These are phyloP conservation scores for Yamadazyma paraphyllophila DNA, from an alignment of 805 yeast genomes.

Conservation along the genomic window DNA sequence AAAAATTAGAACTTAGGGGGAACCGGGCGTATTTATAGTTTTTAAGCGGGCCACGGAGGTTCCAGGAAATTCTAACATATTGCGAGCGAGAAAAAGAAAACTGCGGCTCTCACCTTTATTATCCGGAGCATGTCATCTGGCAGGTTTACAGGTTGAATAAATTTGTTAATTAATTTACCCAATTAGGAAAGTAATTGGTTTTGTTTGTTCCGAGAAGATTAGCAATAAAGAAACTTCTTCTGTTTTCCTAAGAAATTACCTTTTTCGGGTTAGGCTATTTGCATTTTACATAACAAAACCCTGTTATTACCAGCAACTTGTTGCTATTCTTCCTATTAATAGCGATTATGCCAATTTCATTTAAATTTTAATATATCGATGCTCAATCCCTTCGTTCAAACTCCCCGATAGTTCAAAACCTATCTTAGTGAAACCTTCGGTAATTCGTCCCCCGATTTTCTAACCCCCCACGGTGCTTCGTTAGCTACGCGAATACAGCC, in stretches of 20 bases:
- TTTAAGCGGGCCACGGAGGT: slow-evolving; percentile 5
- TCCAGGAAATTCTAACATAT: slow-evolving; percentile 2
- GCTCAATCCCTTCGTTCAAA: too few species aligned
- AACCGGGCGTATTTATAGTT: slow-evolving; percentile 5
- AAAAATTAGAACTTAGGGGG: slow-evolving; percentile 3
- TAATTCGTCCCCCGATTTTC: too few species aligned
- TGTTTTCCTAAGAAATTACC: neutral
- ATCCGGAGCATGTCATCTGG: neutral
- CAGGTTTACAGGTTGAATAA: slow-evolving; percentile 5
- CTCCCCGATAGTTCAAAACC: too few species aligned
- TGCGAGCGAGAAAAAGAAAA: neutral
- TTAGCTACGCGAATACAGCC: too few species aligned
- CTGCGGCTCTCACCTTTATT: neutral
- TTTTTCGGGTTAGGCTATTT: neutral
- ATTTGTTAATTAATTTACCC: slow-evolving; percentile 9
- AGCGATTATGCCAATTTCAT: neutral
- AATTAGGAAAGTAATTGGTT: slow-evolving; percentile 1
- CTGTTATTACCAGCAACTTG: neutral
- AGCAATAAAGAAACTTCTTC: neutral
- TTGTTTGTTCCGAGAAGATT: neutral
- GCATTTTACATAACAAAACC: neutral
- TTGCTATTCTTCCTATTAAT: neutral
- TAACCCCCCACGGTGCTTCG: too few species aligned
- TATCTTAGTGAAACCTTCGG: too few species aligned
- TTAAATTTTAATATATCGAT: neutral